Conservation (phyloP, 768 basidiomycete genomes). For the Clathrus columnatus region DNA sequence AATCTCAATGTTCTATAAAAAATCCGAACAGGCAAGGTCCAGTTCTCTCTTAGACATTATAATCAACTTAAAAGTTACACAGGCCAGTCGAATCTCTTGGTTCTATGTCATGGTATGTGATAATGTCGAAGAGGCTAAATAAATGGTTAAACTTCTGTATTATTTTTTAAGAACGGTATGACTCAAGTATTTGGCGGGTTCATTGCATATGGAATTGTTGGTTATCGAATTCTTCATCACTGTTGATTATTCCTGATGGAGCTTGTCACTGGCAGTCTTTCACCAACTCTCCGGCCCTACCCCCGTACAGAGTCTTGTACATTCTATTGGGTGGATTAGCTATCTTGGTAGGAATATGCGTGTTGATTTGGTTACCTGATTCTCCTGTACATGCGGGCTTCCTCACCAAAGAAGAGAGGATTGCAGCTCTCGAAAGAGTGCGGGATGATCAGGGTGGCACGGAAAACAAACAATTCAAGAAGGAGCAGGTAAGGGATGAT, state of each 20-base stretch:
- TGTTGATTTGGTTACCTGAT: slow-evolving; percentile 19
- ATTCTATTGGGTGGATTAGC: slow-evolving; percentile 18
- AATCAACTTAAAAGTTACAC: background rate
- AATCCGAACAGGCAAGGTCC: slow-evolving; percentile 14
- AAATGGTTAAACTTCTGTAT: background rate
- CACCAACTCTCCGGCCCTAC: slow-evolving; percentile 11
- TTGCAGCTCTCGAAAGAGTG: slow-evolving; percentile 21
- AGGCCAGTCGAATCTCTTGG: slow-evolving; percentile 14
- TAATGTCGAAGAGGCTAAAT: too few species aligned
- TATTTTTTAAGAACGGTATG: slow-evolving; percentile 9
- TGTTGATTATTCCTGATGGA: background rate
- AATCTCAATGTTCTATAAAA: slow-evolving; percentile 14
- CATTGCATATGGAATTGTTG: slow-evolving; percentile 14
- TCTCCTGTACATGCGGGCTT: slow-evolving; percentile 19
- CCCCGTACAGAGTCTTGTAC: slow-evolving; percentile 17
- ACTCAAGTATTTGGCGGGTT: slow-evolving; percentile 14
- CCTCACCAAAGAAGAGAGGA: slow-evolving; percentile 19
- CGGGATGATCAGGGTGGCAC: slow-evolving; percentile 41
- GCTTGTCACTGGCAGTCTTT: slow-evolving; percentile 10
- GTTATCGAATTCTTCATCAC: too few species aligned
- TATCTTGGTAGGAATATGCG: slow-evolving; percentile 14
- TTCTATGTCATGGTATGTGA: slow-evolving; percentile 16
- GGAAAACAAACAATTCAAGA: slow-evolving; percentile 51
- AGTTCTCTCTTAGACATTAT: background rate
- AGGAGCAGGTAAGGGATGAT: slow-evolving; percentile 33